Base-by-base conservation (phyloP, 495 filamentous ascomycete genomes). In the Penicillium goetzii region DNA sequence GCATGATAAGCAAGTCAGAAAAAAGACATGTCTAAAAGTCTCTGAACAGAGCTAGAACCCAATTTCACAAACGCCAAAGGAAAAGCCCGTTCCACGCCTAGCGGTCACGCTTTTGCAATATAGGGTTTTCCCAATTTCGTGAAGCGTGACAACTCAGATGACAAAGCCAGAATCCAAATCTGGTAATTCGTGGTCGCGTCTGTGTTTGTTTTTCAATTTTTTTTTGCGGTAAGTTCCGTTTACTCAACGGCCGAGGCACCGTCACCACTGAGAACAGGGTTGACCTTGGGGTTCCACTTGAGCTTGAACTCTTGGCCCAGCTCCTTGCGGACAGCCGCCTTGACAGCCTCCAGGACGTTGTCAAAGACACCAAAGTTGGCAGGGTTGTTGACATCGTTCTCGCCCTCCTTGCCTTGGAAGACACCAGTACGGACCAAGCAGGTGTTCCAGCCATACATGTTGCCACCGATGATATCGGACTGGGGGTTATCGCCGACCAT, bases 381-480 rank as follows among this genome's bases (percentile, higher is more conserved):
- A 12, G 84, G 84, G 71, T 81, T 85, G 71, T 85, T 74, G 60
- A 78, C 72, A 62, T 85, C 84, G 69, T 86, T 86, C 64, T 84
- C 82, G 59, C 80, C 74, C 30, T 72, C 72, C 41, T 71, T 76
- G 62, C 83, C 83, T 69, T 85, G 83, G 76, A 80, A 86, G 32
- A 88, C 84, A 73, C 85, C 85, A 7, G 85, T 86, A 66, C 84
- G 82, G 56, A 87, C 85, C 51, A 92, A 71, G 78, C 89, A 80
- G 71, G 86, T 92, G 76, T 92, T 92, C 90, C 90, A 92, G 58
- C 88, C 88, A 77, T 92, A 90, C 82, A 89, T 88, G 79, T 92
- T 92, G 58, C 89, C 89, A 63, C 90, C 89, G 66, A 90, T 81
- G 71, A 92, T 92, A 71, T 92, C 89, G 33, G 88, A 90, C 33